These are phyloP conservation scores for Tricholoma sp. DNA, from an alignment of 768 basidiomycete species.

Conservation along the genomic window DNA sequence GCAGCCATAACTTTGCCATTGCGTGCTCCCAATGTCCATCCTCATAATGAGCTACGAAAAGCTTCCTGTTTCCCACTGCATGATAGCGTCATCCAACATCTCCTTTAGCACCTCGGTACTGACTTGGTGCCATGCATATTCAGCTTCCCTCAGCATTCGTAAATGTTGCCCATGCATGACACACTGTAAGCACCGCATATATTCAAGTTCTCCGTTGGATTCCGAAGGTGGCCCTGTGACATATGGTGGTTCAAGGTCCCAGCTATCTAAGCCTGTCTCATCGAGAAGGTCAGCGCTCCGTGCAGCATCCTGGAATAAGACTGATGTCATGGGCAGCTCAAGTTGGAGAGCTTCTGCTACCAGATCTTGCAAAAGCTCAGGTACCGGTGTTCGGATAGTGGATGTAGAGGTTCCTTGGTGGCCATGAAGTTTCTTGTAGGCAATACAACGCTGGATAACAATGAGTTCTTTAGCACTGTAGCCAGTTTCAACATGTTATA, in stretches of 20 bases:
- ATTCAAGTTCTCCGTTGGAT: background rate
- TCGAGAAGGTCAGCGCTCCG: background rate
- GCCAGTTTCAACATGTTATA: too few relatives aligned
- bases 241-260: conserved; percentile 1
- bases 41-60: background rate
- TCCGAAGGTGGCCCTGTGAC: background rate
- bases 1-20: conserved; percentile 2
- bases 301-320: background rate
- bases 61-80: background rate
- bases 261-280: conserved; percentile 1
- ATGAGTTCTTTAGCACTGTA: too few relatives aligned
- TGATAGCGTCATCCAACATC: background rate
- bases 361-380: too few relatives aligned
- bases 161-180: conserved; percentile 1
- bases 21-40: background rate
- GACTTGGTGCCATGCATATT: background rate
- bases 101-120: background rate
- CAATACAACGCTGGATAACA: too few relatives aligned
- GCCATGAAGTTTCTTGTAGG: too few relatives aligned
- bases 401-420: background rate
- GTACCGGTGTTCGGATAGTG: background rate
- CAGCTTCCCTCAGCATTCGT: conserved; percentile 3
- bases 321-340: background rate
- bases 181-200: background rate
- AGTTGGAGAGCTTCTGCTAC: background rate